These are phyloP conservation scores for Amaranthus palmeri DNA, from an alignment of 148 eudicot species.

Conservation along the genomic window DNA sequence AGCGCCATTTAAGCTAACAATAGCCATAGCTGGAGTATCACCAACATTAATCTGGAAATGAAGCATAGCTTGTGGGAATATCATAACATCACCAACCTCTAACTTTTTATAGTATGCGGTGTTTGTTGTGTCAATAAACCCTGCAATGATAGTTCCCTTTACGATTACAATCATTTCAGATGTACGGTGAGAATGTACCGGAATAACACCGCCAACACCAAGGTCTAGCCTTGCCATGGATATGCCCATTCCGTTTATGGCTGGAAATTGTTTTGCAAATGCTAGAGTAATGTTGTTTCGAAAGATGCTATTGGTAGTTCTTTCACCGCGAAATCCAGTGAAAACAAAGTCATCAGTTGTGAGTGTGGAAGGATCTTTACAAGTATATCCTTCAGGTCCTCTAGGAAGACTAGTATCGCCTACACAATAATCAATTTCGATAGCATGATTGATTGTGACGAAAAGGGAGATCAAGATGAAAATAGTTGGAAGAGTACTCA, in stretches of 20 bases:
- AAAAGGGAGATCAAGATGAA: not conserved
- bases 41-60: not conserved
- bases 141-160: not conserved
- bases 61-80: too few species aligned
- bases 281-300: not conserved
- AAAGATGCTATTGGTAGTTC: not conserved
- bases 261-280: conserved; percentile 2
- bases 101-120: conserved; percentile 5
- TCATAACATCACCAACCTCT: not conserved
- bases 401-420: conserved; percentile 6
- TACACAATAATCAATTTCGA: not conserved
- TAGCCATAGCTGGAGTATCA: not conserved
- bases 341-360: conserved; percentile 4
- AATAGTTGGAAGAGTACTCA: conserved; percentile 2
- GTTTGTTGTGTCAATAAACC: not conserved
- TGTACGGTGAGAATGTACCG: conserved; percentile 4
- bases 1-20: conserved; percentile 9
- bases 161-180: not conserved
- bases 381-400: not conserved
- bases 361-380: conserved; percentile 1
- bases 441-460: not conserved
- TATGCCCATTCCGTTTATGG: conserved; percentile 6
- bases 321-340: conserved; percentile 1
- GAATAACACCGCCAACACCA: not conserved
- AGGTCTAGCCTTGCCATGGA: conserved; percentile 8